Conservation (phyloP, 2,329 filamentous ascomycete species). For the Phyllosticta citribraziliensis region DNA sequence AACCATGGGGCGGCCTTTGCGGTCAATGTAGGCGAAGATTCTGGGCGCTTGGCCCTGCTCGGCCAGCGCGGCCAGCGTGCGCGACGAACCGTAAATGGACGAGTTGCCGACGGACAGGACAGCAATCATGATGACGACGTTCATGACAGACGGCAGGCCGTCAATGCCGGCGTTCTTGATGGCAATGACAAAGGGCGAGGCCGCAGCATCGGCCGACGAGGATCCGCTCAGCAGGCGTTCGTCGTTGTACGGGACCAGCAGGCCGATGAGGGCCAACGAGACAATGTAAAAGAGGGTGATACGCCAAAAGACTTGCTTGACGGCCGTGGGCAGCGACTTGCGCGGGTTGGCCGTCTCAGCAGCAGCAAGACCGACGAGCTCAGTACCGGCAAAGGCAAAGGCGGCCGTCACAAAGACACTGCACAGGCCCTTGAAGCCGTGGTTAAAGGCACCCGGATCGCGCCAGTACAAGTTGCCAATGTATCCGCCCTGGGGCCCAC, state of each 20-base stretch:
- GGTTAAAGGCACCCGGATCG: slow-evolving; percentile 72
- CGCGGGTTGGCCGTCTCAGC: slow-evolving; percentile 71
- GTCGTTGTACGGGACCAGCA: slow-evolving; percentile 69
- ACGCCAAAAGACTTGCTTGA: slow-evolving; percentile 95
- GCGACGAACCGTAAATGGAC: slow-evolving; percentile 80
- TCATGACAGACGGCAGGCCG: slow-evolving; percentile 80
- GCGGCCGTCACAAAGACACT: slow-evolving; percentile 68
- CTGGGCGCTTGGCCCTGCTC: slow-evolving; percentile 58
- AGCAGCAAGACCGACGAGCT: slow-evolving; percentile 67
- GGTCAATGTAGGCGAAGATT: slow-evolving; percentile 52
- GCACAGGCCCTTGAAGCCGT: slow-evolving; percentile 76
- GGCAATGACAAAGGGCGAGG: slow-evolving; percentile 89
- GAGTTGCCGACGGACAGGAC: slow-evolving; percentile 89
- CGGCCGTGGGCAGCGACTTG: slow-evolving; percentile 77
- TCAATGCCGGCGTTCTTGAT: slow-evolving; percentile 76
- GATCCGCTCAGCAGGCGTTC: slow-evolving; percentile 48
- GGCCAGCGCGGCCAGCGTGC: slow-evolving; percentile 80
- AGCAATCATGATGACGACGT: slow-evolving; percentile 84
- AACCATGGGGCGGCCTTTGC: slow-evolving; percentile 48
- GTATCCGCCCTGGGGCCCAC: slow-evolving; percentile 51
- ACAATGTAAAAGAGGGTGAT: slow-evolving; percentile 81
- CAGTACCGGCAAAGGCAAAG: slow-evolving; percentile 66
- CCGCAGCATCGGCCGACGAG: slow-evolving; percentile 55
- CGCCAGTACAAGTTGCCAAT: slow-evolving; percentile 73
- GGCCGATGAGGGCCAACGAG: slow-evolving; percentile 67